These are phyloP conservation scores for Physcomitrium patens DNA, from an alignment of 225 moss, liverwort and hornwort species.

Conservation along the genomic window DNA sequence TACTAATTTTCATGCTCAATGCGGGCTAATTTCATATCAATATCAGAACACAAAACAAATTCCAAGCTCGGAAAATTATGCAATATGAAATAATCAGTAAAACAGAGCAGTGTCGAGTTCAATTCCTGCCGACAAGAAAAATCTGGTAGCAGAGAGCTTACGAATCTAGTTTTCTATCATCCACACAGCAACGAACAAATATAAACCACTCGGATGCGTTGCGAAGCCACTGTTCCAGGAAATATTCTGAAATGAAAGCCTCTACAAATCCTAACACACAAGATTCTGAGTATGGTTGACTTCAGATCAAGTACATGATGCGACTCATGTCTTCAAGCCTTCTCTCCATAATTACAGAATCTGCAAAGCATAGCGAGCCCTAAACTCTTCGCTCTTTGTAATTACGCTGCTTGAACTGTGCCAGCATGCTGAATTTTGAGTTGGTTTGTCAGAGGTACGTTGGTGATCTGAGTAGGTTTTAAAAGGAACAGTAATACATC, in stretches of 20 bases:
- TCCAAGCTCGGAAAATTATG: neutral
- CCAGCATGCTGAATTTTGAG: conserved; percentile 3
- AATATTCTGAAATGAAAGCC: neutral
- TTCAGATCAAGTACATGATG: neutral
- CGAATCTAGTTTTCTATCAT: conserved; percentile 10
- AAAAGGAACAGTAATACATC: neutral
- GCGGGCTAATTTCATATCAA: neutral
- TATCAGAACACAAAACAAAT: neutral
- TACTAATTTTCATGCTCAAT: neutral
- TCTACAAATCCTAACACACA: neutral
- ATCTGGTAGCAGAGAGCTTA: neutral
- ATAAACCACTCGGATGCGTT: neutral
- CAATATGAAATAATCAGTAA: neutral
- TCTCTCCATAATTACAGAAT: neutral
- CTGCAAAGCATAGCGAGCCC: neutral
- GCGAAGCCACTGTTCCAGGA: neutral
- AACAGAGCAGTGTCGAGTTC: neutral
- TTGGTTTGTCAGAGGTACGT: too few species aligned
- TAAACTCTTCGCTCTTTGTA: neutral
- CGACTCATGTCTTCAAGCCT: neutral
- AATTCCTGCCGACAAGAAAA: neutral
- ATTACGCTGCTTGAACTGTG: conserved; percentile 1
- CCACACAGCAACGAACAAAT: conserved; percentile 19
- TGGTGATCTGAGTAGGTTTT: neutral
- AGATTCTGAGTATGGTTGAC: neutral